A percentile compares a stretch with the other conserved stretches of the same genome.
phyloP scores from a whole-genome alignment of 306 rosid genomes.

The Delonix regia region DNA sequence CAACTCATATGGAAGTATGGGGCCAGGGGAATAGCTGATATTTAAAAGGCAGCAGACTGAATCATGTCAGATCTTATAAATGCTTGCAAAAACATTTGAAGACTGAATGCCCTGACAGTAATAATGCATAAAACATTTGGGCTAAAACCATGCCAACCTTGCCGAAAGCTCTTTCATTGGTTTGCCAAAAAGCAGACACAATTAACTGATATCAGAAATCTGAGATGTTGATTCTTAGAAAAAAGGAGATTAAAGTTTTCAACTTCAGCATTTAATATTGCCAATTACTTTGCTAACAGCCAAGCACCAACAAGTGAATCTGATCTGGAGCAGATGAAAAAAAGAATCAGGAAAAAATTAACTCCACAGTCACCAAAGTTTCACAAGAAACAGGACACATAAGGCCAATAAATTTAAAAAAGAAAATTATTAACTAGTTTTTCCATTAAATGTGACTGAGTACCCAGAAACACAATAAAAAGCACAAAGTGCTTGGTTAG shows the following conservation, averaged over 20 bases:
- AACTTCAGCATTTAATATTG: neutral
- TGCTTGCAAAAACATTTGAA: neutral
- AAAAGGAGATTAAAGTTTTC: neutral
- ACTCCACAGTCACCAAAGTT: too few species aligned
- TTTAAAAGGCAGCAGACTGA: conserved; percentile 1
- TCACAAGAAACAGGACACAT: too few species aligned
- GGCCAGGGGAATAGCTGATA: neutral
- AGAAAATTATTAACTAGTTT: too few species aligned
- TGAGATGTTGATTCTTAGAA: neutral
- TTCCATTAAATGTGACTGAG: too few species aligned
- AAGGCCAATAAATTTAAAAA: too few species aligned
- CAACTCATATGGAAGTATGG: neutral
- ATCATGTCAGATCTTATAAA: neutral
- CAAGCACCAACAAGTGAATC: neutral
- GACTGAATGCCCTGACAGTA: neutral
- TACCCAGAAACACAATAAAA: too few species aligned
- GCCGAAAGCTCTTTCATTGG: neutral
- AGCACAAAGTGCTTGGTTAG: too few species aligned
- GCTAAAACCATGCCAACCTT: neutral
- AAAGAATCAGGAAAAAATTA: too few species aligned
- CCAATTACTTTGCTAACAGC: neutral
- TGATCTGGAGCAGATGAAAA: too few species aligned
- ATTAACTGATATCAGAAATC: neutral
- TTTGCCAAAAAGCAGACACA: neutral
- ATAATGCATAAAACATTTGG: neutral